These are phyloP conservation scores for Didymella pinodella DNA, from an alignment of 2,329 filamentous ascomycete species.

Conservation along the genomic window DNA sequence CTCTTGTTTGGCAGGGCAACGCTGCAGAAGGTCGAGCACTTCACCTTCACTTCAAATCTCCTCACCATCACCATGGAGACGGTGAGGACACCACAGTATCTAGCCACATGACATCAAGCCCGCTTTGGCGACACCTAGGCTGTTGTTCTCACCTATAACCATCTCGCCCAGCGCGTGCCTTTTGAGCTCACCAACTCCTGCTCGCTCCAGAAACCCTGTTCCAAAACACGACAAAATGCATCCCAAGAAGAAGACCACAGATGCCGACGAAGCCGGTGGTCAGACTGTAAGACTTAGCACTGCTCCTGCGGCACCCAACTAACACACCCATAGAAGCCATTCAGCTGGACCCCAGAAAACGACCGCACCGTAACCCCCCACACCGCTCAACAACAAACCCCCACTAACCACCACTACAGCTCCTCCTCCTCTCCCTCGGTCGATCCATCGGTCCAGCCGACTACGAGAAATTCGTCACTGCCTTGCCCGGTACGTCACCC, in stretches of 20 bases:
- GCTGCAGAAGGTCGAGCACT: not conserved
- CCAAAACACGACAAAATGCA: slow-evolving; percentile 4
- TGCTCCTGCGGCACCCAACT: not conserved
- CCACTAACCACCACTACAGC: not conserved
- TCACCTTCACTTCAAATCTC: slow-evolving; percentile 8
- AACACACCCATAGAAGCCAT: not conserved
- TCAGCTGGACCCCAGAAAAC: slow-evolving; percentile 9
- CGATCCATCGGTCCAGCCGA: not conserved
- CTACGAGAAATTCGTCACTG: not conserved
- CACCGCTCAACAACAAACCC: not conserved
- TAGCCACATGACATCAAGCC: not conserved
- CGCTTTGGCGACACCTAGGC: not conserved
- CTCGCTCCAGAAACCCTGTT: not conserved
- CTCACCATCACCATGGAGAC: slow-evolving; percentile 4
- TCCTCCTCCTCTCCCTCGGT: slow-evolving; percentile 1
- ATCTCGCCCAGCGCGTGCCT: not conserved
- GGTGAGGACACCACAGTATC: not conserved
- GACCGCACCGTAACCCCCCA: slow-evolving; percentile 5
- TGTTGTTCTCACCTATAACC: not conserved
- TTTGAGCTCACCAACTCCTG: not conserved
- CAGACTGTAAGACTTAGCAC: not conserved
- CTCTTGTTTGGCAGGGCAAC: not conserved
- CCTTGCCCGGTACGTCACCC: not conserved
- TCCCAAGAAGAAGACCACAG: slow-evolving; percentile 9
- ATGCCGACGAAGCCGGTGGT: not conserved